A percentile compares a stretch with the other conserved stretches of the same genome.
Conservation (phyloP, 306 rosid genomes). For the Comarum palustre region DNA sequence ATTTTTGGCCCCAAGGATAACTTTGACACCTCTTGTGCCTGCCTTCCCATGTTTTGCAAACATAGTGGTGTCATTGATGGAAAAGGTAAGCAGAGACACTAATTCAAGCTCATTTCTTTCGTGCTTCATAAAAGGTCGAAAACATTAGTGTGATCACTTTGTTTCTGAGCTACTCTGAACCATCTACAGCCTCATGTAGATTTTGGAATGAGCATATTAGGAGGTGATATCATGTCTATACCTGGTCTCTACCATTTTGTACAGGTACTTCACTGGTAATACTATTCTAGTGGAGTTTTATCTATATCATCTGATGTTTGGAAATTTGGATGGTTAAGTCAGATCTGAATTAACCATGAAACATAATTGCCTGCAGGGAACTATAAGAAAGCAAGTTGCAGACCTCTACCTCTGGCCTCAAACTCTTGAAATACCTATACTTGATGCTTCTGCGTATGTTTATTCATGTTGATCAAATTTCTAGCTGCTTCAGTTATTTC, state of each 20-base stretch:
- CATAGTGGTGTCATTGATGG: slow-evolving; percentile 77
- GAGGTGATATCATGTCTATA: slow-evolving; percentile 89
- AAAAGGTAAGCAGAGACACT: slow-evolving; percentile 54
- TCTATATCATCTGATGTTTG: slow-evolving; percentile 2
- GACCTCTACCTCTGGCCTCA: slow-evolving; percentile 85
- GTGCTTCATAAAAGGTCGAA: neutral
- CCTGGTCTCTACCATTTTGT: slow-evolving; percentile 77
- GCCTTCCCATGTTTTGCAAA: slow-evolving; percentile 84
- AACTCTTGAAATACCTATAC: slow-evolving; percentile 64
- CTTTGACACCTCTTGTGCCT: slow-evolving; percentile 85
- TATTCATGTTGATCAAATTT: slow-evolving; percentile 17
- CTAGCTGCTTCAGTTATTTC: neutral
- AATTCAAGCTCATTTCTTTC: slow-evolving; percentile 1
- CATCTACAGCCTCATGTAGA: slow-evolving; percentile 78
- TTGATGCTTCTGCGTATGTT: slow-evolving; percentile 68
- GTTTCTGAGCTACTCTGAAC: slow-evolving; percentile 18
- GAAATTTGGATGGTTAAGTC: neutral
- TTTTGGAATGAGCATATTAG: slow-evolving; percentile 69
- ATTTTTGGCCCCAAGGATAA: slow-evolving; percentile 51
- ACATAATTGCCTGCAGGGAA: slow-evolving; percentile 49
- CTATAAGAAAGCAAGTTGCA: slow-evolving; percentile 64
- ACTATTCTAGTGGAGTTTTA: neutral
- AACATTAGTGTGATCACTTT: neutral
- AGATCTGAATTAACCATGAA: slow-evolving; percentile 23
- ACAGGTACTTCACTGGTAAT: slow-evolving; percentile 62